Conservation (phyloP, 1,284 basidiomycete genomes). For the Hymenochaete sp. region DNA sequence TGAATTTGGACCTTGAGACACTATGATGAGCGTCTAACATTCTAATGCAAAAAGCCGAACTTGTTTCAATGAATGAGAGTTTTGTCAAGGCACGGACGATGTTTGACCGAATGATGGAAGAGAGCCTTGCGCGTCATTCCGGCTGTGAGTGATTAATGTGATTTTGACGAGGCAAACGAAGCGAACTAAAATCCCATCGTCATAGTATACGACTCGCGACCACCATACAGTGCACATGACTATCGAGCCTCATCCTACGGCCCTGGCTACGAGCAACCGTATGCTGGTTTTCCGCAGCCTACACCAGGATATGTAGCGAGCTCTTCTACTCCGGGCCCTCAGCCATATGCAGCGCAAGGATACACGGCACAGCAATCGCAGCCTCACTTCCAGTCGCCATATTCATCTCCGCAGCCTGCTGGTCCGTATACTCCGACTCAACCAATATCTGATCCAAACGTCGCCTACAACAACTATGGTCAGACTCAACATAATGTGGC, state of each 20-base stretch:
- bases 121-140: constrained; percentile 71
- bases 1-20: background rate
- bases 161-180: constrained; percentile 6
- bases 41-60: constrained; percentile 47
- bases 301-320: constrained; percentile 28
- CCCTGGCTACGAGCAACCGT: constrained; percentile 30
- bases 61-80: constrained; percentile 84
- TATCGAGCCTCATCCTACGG: constrained; percentile 21
- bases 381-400: constrained; percentile 24
- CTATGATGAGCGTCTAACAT: background rate
- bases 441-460: constrained; percentile 11
- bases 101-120: constrained; percentile 89
- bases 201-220: constrained; percentile 18
- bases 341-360: constrained; percentile 27
- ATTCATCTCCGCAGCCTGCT: constrained; percentile 12
- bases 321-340: constrained; percentile 21
- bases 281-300: constrained; percentile 33
- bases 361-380: constrained; percentile 25
- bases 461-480: constrained; percentile 16
- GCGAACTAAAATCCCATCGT: background rate
- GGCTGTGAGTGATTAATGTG: constrained; percentile 34
- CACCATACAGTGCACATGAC: constrained; percentile 21
- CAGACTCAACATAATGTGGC: constrained; percentile 18
- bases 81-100: constrained; percentile 78
- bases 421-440: constrained; percentile 8